These are phyloP conservation scores for Aureobasidium uvarum DNA, from an alignment of 2,329 filamentous ascomycete species.

Conservation along the genomic window DNA sequence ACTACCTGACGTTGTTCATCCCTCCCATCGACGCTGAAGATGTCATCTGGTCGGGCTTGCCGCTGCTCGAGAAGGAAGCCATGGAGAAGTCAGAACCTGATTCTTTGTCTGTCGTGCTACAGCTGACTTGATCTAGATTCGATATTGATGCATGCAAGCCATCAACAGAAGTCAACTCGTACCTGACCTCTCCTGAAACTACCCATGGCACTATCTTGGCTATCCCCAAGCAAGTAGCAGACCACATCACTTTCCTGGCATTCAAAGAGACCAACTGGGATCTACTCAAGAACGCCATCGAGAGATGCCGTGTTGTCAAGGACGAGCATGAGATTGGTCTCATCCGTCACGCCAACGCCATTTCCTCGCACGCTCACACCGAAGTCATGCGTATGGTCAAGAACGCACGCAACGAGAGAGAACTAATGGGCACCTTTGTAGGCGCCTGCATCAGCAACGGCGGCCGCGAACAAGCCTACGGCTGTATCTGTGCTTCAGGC, in stretches of 20 bases:
- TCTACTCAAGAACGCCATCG: constrained; percentile 65
- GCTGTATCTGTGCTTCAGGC: constrained; percentile 79
- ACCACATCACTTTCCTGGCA: constrained; percentile 66
- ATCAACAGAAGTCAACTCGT: constrained; percentile 63
- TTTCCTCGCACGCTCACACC: constrained; percentile 75
- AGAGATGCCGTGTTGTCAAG: constrained; percentile 78
- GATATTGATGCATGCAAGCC: constrained; percentile 29
- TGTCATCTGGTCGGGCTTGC: constrained; percentile 91
- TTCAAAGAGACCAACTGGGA: constrained; percentile 63
- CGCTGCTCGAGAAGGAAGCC: constrained; percentile 73
- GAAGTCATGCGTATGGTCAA: constrained; percentile 64
- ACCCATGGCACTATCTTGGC: constrained; percentile 61
- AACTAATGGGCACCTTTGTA: constrained; percentile 79
- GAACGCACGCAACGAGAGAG: constrained; percentile 70
- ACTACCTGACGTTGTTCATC: constrained; percentile 81
- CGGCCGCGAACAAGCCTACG: constrained; percentile 81
- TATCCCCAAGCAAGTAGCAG: constrained; percentile 72
- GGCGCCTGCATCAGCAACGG: constrained; percentile 72
- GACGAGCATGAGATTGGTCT: constrained; percentile 80
- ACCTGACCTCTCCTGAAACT: constrained; percentile 55
- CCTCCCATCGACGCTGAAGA: constrained; percentile 83
- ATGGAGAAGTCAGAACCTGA: constrained; percentile 48
- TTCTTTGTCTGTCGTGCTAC: background rate
- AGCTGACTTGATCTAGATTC: background rate
- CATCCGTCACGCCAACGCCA: constrained; percentile 74